A percentile compares a stretch with the other conserved stretches of the same genome.
These are phyloP conservation scores for Tolypocladium endophyticum DNA, from an alignment of 2,329 filamentous ascomycete genomes.

Conservation along the genomic window DNA sequence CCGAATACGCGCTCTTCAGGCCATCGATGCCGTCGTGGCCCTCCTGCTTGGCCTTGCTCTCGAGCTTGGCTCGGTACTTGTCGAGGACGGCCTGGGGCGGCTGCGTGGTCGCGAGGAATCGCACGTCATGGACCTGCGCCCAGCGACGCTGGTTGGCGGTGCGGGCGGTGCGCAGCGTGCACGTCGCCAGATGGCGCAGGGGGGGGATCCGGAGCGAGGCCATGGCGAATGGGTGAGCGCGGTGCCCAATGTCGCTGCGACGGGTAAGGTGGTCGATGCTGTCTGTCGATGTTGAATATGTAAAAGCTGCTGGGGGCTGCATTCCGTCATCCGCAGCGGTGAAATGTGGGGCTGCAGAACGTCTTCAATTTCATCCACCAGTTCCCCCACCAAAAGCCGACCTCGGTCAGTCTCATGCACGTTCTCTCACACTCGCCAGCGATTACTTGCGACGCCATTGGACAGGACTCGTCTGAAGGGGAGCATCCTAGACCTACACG, in stretches of 20 bases:
- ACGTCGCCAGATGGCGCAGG: slow-evolving; percentile 34
- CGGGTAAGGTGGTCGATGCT: neutral
- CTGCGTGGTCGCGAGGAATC: slow-evolving; percentile 74
- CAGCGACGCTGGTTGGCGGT: slow-evolving; percentile 59
- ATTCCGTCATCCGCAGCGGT: neutral
- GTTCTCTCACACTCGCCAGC: neutral
- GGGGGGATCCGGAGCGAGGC: slow-evolving; percentile 34
- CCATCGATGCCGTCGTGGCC: slow-evolving; percentile 61
- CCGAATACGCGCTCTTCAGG: slow-evolving; percentile 72
- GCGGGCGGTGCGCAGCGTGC: slow-evolving; percentile 19
- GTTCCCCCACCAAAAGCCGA: slow-evolving; percentile 1
- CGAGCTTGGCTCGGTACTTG: slow-evolving; percentile 80
- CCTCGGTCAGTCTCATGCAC: neutral
- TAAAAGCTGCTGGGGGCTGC: neutral
- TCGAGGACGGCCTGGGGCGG: slow-evolving; percentile 59
- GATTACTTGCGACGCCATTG: neutral
- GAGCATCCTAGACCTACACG: neutral
- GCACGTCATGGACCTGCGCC: slow-evolving; percentile 87
- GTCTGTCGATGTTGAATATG: neutral
- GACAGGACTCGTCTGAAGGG: neutral
- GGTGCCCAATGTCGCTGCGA: neutral
- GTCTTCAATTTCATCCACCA: neutral
- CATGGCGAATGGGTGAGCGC: slow-evolving; percentile 25
- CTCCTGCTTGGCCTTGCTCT: slow-evolving; percentile 66
- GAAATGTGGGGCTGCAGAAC: neutral